These are phyloP conservation scores for Neofusicoccum sp. DNA, from an alignment of 2,329 filamentous ascomycete species.

Conservation along the genomic window DNA sequence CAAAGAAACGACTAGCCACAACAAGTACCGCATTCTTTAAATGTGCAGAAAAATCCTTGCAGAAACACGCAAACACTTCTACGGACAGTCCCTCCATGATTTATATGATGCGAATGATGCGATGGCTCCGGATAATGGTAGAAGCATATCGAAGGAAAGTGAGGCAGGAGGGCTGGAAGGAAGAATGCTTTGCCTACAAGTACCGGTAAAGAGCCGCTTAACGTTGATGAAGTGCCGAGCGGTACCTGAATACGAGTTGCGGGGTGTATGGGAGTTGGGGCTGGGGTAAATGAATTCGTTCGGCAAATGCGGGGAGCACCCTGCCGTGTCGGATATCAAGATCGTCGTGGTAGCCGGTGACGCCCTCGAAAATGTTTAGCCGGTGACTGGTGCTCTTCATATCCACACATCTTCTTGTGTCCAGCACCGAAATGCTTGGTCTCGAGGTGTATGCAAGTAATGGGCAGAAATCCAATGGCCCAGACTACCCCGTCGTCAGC, in stretches of 20 bases:
- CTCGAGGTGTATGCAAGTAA: too few relatives aligned
- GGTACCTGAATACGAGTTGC: neutral
- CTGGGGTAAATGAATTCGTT: neutral
- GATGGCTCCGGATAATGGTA: neutral
- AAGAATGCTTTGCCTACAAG: neutral
- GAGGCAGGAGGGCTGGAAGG: neutral
- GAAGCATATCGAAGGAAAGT: neutral
- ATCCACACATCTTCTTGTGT: too few relatives aligned
- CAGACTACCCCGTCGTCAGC: too few relatives aligned
- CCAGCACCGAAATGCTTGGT: too few relatives aligned
- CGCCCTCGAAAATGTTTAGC: too few relatives aligned
- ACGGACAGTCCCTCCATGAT: neutral
- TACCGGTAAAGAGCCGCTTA: neutral
- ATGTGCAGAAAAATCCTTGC: too few relatives aligned
- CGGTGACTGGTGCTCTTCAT: too few relatives aligned
- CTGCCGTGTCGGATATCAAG: too few relatives aligned
- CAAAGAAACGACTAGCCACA: neutral
- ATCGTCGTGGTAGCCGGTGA: too few relatives aligned
- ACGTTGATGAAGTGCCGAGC: neutral
- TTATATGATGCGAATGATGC: neutral
- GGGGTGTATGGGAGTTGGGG: neutral
- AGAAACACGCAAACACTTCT: neutral
- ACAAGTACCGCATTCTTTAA: neutral
- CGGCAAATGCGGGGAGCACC: neutral
- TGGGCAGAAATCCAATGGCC: too few relatives aligned